phyloP scores from a whole-genome alignment of 345 rosid genomes.

The Luvunga scandens region DNA sequence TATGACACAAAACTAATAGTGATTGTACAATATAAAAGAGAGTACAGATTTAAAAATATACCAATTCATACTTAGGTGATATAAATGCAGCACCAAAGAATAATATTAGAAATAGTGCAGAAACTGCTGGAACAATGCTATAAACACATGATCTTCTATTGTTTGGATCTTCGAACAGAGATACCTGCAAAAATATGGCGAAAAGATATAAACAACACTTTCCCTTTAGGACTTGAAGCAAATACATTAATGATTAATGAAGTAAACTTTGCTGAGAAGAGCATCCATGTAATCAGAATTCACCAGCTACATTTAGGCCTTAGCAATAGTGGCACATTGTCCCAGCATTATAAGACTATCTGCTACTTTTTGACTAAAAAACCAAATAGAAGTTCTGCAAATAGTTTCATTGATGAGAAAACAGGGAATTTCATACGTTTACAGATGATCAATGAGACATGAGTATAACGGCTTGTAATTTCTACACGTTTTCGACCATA shows the following conservation, averaged over 20 bases:
- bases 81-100: conserved; percentile 35
- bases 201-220: not conserved
- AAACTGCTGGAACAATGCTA: conserved; percentile 33
- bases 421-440: not conserved
- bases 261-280: not conserved
- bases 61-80: conserved; percentile 42
- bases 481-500: not conserved
- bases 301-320: too few species aligned
- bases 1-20: not conserved
- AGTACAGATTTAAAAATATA: conserved; percentile 4
- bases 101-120: conserved; percentile 41
- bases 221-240: not conserved
- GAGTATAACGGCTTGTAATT: not conserved
- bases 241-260: not conserved
- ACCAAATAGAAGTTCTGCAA: not conserved
- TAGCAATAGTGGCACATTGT: too few species aligned
- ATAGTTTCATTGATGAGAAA: not conserved
- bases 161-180: conserved; percentile 28
- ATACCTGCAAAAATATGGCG: conserved; percentile 24
- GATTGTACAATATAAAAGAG: not conserved
- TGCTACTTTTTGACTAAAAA: not conserved
- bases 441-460: not conserved
- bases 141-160: conserved; percentile 35
- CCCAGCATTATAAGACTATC: not conserved
- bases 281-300: not conserved